These are phyloP conservation scores for Fusarium abutilonis DNA, from an alignment of 2,329 filamentous ascomycete species.

Conservation along the genomic window DNA sequence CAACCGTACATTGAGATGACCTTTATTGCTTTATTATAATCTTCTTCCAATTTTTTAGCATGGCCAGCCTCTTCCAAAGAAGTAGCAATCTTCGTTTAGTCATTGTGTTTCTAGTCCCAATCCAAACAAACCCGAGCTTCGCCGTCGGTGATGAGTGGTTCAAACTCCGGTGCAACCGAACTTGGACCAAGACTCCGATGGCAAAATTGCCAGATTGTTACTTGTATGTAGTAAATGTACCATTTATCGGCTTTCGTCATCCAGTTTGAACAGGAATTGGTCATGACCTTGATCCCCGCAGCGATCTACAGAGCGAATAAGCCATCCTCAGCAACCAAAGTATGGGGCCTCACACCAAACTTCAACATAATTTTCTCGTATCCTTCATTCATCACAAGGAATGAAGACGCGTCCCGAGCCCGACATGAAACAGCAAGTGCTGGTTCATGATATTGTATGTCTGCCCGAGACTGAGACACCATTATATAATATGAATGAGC, in stretches of 20 bases:
- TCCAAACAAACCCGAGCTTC: background rate
- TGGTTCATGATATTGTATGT: slow-evolving; percentile 14
- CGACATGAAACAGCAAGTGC: slow-evolving; percentile 31
- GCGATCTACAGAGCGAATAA: slow-evolving; percentile 6
- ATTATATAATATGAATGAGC: slow-evolving; percentile 24
- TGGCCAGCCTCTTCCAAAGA: too few species aligned
- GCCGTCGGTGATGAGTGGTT: background rate
- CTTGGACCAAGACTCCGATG: slow-evolving; percentile 10
- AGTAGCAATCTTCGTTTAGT: too few species aligned
- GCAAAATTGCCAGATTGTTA: slow-evolving; percentile 5
- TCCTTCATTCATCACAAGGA: slow-evolving; percentile 13
- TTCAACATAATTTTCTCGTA: background rate
- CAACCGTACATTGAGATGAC: too few species aligned
- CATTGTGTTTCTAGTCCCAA: too few species aligned
- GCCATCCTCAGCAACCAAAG: slow-evolving; percentile 13
- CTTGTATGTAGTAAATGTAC: too few species aligned
- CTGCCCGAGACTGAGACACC: slow-evolving; percentile 35
- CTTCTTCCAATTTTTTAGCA: too few species aligned
- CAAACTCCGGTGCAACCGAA: slow-evolving; percentile 22
- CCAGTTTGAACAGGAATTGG: slow-evolving; percentile 10
- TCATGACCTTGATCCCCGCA: slow-evolving; percentile 12
- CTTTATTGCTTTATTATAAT: too few species aligned
- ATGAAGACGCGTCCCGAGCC: slow-evolving; percentile 24
- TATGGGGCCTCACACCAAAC: background rate
- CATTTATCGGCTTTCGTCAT: slow-evolving; percentile 18